Conservation (phyloP, 305 asterid genomes). For the Solanum chacoense region DNA sequence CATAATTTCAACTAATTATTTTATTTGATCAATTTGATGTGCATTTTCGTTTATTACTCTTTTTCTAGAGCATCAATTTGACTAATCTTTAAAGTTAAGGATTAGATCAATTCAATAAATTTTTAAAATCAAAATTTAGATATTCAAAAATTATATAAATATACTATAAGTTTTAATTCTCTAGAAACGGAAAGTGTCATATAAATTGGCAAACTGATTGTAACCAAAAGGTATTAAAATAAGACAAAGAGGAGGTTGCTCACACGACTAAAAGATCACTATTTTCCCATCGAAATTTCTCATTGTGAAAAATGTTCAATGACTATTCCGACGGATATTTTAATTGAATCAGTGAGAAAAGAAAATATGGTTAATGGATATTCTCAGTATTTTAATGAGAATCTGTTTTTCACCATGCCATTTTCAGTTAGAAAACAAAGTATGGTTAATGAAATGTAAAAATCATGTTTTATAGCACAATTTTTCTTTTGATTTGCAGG, state of each 20-base stretch:
- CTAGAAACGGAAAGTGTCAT: background rate
- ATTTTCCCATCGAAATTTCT: background rate
- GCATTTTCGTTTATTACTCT: background rate
- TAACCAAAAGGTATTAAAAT: background rate
- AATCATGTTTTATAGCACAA: background rate
- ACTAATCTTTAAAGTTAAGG: background rate
- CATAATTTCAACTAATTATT: background rate
- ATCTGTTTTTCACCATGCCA: background rate
- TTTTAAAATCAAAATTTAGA: background rate
- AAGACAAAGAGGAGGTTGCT: background rate
- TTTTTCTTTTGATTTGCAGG: background rate
- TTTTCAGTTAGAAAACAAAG: background rate
- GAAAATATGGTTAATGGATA: background rate
- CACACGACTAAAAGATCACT: background rate
- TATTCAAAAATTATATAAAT: background rate
- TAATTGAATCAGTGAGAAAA: background rate
- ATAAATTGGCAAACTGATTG: background rate
- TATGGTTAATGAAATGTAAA: too few species aligned
- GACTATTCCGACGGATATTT: background rate
- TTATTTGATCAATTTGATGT: background rate
- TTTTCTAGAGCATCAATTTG: background rate
- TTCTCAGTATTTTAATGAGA: background rate
- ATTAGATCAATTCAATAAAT: background rate
- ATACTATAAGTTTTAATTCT: background rate
- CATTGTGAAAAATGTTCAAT: background rate